Base-by-base conservation (phyloP, 192 early-diverging fungal genomes). In the Gonapodya sp. region DNA sequence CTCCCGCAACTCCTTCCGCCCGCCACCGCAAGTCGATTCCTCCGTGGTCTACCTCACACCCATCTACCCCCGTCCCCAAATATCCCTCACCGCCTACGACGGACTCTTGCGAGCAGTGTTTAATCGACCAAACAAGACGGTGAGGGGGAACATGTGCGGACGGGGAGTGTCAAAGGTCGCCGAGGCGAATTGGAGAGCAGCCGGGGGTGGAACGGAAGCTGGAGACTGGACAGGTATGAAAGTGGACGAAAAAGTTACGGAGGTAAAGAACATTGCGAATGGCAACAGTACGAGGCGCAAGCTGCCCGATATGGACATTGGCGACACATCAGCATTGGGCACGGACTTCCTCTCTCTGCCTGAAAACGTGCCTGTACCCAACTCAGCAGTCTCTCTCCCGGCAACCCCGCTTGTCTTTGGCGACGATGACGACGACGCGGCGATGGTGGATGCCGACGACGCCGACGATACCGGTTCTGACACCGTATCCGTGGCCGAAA, bases 51-150 rank as follows among this genome's bases (percentile, higher is more conserved):
- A 94, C 78, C 90, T 99, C 79, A 96, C 98, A 85, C 96, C 96
- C 0, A 85, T 89, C 35, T 94, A 97, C 83, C 97, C 97, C 31
- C 96, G 96, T 35, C 97, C 97, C 30, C 93, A 96, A 0, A 89
- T 99, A 32, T 91, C 96, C 87, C 95, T 97, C 83, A 91, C 95
- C 83, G 96, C 98, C 82, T 99, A 95, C 93, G 97, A 99, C 88
- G 97, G 97, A 32, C 82, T 99, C 83, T 87, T 99, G 85, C 92
- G 97, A 77, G 94, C 98, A 73, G 82, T 94, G 35, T 99, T 99
- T 86, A 91, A 89, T 18, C 88, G 97, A 82, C 97, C 97, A 85
- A 94, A 99, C 89, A 98, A 96, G 88, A 97, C 95, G 0, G 84
- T 97, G 36, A 85, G 92, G 0, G 93, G 95, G 1, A 97, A 91